These are phyloP conservation scores for Kodamaea kakaduensis DNA, from an alignment of 805 yeast species.

Conservation along the genomic window DNA sequence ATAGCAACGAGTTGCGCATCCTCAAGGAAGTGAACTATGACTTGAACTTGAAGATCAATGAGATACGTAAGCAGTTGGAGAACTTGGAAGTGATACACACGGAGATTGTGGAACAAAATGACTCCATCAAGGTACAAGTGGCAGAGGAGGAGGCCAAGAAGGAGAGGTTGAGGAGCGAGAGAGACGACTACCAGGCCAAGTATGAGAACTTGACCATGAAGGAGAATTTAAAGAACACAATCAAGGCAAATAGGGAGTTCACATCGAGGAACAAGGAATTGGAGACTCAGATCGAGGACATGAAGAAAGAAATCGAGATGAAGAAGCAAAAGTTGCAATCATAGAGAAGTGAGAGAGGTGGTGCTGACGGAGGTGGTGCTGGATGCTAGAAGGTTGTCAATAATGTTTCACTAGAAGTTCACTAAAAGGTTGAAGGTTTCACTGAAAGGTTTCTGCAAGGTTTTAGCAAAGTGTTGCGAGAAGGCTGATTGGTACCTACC, in stretches of 20 bases:
- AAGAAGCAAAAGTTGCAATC: slow-evolving; percentile 22
- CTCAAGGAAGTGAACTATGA: slow-evolving; percentile 36
- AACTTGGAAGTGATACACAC: slow-evolving; percentile 31
- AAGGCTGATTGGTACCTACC: too few relatives aligned
- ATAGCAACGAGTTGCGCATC: slow-evolving; percentile 35
- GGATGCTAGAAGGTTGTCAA: too few relatives aligned
- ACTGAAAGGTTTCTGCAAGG: too few relatives aligned
- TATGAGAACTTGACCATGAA: slow-evolving; percentile 18
- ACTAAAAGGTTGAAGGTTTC: too few relatives aligned
- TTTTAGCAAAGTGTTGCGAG: too few relatives aligned
- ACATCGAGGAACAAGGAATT: slow-evolving; percentile 21
- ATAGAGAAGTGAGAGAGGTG: too few relatives aligned
- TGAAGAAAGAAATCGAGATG: slow-evolving; percentile 23
- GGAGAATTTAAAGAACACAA: slow-evolving; percentile 18
- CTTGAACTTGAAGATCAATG: slow-evolving; percentile 23
- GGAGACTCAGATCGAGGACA: slow-evolving; percentile 28
- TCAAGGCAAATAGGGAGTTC: slow-evolving; percentile 37
- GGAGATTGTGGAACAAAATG: slow-evolving; percentile 34
- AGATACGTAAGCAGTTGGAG: slow-evolving; percentile 25
- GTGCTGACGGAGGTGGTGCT: too few relatives aligned
- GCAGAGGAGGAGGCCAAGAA: slow-evolving; percentile 9
- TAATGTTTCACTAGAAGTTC: too few relatives aligned
- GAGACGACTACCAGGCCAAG: slow-evolving; percentile 11
- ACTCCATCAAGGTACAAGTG: slow-evolving; percentile 19
- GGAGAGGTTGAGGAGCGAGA: slow-evolving; percentile 6